Evolutionary conservation across 129 eudicot genomes (phyloP), one percentile per base, ranked within the genome.

Genomic region (Chrysanthemum makinoi): DNA sequence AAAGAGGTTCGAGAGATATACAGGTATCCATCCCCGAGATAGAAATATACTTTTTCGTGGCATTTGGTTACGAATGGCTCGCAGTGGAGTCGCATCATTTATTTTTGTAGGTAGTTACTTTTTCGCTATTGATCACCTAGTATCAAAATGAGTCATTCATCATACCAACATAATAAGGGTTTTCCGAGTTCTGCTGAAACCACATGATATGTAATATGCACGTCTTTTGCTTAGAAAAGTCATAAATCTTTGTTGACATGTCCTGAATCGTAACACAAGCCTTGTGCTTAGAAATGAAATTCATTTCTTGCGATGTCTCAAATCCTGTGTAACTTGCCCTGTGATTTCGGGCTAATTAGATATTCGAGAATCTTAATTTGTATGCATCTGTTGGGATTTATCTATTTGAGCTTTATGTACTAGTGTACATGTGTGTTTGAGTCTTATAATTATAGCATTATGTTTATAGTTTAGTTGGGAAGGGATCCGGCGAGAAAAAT

Each of bases 21-120:
- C 96, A 24, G 98, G 98, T 57, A 87, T 94, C 78, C 96, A 94
- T 66, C 98, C 97, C 5, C 75, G 91, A 65, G 98, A 94, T 73
- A 82, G 97, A 80, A 94, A 84, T 75, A 72, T 94, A 48, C 83
- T 94, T 71, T 79, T 76, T 62, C 91, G 86, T 51, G 97, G 98
- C 68, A 72, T 89, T 65, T 69, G 86, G 86, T 75, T 86, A 76
- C 83, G 98, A 54, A 87, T 94, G 97, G 97, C 91, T 66, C 92
- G 96, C 52, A 80, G 91, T 77, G 98, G 98, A 74, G 20, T 87
- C 49, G 80, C 95, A 56, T 94, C 98, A 18, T 83, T 91, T 81
- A 71, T 84, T 61, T 61, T 89, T 47, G 86, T 88, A 35, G 93
- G 98, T 47, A 76, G 87, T 68, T 93, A 93, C 75, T 87, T 75